These are phyloP conservation scores for Colletotrichum gloeosporioides DNA, from an alignment of 2,329 filamentous ascomycete species.

Conservation along the genomic window DNA sequence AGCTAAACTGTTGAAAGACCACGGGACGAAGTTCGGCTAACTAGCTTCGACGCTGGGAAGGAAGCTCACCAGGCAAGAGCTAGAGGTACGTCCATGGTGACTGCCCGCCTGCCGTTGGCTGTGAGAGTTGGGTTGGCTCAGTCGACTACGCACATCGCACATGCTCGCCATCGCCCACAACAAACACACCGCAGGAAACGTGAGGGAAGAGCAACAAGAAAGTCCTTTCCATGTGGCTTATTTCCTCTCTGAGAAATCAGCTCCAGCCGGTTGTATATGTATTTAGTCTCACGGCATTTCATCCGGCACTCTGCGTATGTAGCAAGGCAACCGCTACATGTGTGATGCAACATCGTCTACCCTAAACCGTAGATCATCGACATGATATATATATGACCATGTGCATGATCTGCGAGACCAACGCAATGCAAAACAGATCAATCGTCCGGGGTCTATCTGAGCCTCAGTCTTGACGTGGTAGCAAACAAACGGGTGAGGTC, in stretches of 20 bases:
- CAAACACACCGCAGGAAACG: neutral
- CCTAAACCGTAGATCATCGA: neutral
- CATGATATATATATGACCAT: neutral
- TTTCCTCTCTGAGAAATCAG: neutral
- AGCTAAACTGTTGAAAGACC: neutral
- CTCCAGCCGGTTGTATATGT: neutral
- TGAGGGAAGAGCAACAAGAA: neutral
- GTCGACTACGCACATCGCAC: neutral
- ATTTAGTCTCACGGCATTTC: neutral
- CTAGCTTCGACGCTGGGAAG: neutral
- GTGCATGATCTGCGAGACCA: neutral
- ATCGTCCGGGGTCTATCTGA: neutral
- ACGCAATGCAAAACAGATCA: neutral
- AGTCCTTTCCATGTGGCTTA: fast-evolving
- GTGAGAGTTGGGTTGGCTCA: neutral
- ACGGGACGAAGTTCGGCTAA: neutral
- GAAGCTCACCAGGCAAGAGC: neutral
- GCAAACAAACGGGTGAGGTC: neutral
- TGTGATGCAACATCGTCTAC: neutral
- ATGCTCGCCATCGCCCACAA: neutral
- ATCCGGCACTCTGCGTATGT: neutral
- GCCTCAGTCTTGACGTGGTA: neutral
- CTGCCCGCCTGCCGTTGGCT: neutral
- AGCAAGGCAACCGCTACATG: neutral
- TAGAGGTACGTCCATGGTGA: neutral